Base-by-base conservation (phyloP, 23 red algal genomes). In the Cyanidiococcus yangmingshanensis region DNA sequence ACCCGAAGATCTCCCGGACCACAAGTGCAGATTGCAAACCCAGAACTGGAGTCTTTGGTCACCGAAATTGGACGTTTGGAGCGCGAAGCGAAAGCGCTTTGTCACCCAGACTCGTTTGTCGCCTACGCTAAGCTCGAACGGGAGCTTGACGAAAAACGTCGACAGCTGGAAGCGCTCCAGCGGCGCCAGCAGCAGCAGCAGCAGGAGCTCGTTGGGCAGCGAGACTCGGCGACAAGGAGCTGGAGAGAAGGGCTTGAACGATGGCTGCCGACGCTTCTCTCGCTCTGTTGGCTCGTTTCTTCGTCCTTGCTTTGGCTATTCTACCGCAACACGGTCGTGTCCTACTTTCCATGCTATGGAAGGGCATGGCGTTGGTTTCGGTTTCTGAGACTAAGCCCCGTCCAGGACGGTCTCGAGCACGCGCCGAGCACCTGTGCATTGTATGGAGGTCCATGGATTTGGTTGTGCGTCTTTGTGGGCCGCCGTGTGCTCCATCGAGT, bases 81-180 rank as follows among this genome's bases (percentile, higher is more conserved):
- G 21, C 45, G 45, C 7, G 45, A 54, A 54, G 45, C 45, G 12
- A 54, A 54, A 54, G 63, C 63, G 63, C 32, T 71, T 7, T 71
- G 63, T 71, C 63, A 29, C 3, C 63, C 63, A 29, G 63, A 71
- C n/a, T 32, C 63, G 7, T 71, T 71, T 30, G 63, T 71, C 16
- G 63, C 21, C 3, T 71, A 71, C 27, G 63, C 63, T 2, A 25
- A 35, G 63, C 21, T 71, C 21, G 63, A 71, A 29, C 63, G 63
- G 16, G n/a, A 71, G 63, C 32, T 71, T 7, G 63, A 71, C 7
- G 63, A 71, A 3, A 71, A 71, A 35, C 7, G 27, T 12, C n/a
- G 32, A 35, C n/a, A 7, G 7, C 63, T 71, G 12, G 16, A 35
- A 35, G 63, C 3, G 27, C 63, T 25, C 27, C 63, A 32, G 63